Conservation (phyloP, 2,329 filamentous ascomycete genomes). For the Grosmannia clavigera region DNA sequence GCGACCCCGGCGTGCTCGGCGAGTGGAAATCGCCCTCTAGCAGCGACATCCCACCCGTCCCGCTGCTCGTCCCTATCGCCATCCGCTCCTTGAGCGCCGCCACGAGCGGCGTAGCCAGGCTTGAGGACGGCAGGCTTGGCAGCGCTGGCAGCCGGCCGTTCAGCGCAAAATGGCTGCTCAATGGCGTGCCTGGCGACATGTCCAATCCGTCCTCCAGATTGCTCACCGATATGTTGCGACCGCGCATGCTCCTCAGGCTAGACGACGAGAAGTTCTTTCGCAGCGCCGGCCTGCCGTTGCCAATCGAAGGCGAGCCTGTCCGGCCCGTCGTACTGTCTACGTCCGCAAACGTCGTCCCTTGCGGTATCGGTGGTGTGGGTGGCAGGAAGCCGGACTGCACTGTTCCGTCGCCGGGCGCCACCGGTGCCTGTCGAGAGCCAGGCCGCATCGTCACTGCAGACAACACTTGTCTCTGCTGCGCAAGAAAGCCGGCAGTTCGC, state of each 20-base stretch:
- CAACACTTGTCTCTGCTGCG: constrained; percentile 29
- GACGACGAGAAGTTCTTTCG: constrained; percentile 61
- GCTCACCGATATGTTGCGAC: constrained; percentile 58
- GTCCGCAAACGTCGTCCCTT: constrained; percentile 15
- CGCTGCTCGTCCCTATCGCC: constrained; percentile 32
- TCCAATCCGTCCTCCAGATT: constrained; percentile 51
- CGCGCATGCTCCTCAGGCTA: constrained; percentile 58
- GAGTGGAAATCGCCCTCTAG: constrained; percentile 78
- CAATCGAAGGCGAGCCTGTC: constrained; percentile 39
- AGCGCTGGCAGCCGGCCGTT: constrained; percentile 39
- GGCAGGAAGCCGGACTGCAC: constrained; percentile 18
- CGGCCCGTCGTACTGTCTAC: constrained; percentile 16
- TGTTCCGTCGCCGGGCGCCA: constrained; percentile 4
- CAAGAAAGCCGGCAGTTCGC: constrained; percentile 24
- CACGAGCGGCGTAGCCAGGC: constrained; percentile 55
- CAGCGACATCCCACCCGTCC: constrained; percentile 59
- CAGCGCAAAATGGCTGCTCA: constrained; percentile 52
- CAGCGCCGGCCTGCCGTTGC: constrained; percentile 29
- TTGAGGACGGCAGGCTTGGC: constrained; percentile 52
- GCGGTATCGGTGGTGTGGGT: constrained; percentile 22
- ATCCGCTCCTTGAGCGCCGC: constrained; percentile 47
- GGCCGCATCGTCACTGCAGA: constrained; percentile 24
- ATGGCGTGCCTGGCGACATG: constrained; percentile 60
- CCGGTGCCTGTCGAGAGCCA: constrained; percentile 9
- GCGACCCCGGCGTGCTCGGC: constrained; percentile 46